Evolutionary conservation across 768 basidiomycete species (phyloP).

Genomic region (Mycena belliarum): DNA sequence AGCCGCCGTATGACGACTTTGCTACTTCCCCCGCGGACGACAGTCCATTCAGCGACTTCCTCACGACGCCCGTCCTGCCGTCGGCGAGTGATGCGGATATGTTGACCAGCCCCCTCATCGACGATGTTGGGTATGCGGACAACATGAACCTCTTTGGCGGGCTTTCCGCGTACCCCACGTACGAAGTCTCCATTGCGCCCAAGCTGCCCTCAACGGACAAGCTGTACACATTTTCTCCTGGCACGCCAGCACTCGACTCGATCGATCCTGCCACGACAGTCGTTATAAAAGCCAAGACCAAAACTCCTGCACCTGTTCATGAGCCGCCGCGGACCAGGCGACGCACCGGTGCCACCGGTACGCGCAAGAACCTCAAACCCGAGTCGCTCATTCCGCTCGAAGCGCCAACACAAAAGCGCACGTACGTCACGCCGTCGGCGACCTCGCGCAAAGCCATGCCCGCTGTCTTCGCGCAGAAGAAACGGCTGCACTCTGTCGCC

Average conservation of each 20-base stretch:
- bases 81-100: conserved; percentile 12
- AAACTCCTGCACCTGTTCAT: neutral
- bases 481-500: conserved; percentile 43
- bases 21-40: conserved; percentile 20
- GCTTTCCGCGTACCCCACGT: conserved; percentile 6
- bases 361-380: conserved; percentile 56
- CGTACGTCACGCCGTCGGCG: conserved; percentile 18
- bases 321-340: neutral
- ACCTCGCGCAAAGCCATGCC: conserved; percentile 24
- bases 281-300: conserved; percentile 6
- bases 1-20: conserved; percentile 21
- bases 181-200: conserved; percentile 2
- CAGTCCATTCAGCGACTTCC: conserved; percentile 21
- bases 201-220: conserved; percentile 8
- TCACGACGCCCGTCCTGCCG: conserved; percentile 17
- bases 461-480: conserved; percentile 36
- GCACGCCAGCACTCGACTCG: conserved; percentile 9
- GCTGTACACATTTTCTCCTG: conserved; percentile 18
- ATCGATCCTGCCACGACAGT: conserved; percentile 17
- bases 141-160: conserved; percentile 19
- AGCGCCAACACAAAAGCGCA: conserved; percentile 26
- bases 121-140: conserved; percentile 11
- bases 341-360: conserved; percentile 37
- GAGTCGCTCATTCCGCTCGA: conserved; percentile 38
- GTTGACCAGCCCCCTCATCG: conserved; percentile 19